Evolutionary conservation across 371 early-diverging fungal genomes (phyloP).

Genomic region (Actinomortierella ambigua): DNA sequence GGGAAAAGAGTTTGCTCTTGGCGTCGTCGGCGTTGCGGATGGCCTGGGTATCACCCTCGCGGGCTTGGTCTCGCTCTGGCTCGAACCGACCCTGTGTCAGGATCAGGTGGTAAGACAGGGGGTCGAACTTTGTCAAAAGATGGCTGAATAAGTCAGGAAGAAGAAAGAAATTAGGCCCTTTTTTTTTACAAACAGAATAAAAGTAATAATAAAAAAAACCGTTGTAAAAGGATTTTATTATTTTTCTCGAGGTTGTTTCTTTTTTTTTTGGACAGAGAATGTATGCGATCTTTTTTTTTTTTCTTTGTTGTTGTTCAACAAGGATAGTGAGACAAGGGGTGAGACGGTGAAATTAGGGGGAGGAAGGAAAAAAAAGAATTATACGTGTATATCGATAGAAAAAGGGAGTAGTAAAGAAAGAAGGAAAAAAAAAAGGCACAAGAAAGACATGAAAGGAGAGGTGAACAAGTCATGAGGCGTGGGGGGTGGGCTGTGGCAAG

Average conservation of each 20-base stretch:
- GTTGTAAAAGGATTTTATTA: too few relatives aligned
- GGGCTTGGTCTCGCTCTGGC: constrained; percentile 45
- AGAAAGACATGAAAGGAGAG: background rate
- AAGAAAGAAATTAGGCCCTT: background rate
- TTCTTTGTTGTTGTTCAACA: background rate
- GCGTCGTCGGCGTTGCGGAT: constrained; percentile 51
- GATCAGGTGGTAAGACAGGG: constrained; percentile 38
- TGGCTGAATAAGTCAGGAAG: constrained; percentile 21
- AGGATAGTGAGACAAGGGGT: background rate
- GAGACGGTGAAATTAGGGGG: background rate
- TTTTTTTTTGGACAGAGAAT: background rate
- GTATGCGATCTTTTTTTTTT: background rate
- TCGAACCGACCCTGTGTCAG: constrained; percentile 50
- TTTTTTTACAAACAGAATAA: background rate
- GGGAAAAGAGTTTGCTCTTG: constrained; percentile 52
- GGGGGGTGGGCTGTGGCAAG: background rate
- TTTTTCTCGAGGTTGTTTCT: too few relatives aligned
- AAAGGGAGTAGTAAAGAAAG: background rate
- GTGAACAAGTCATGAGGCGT: background rate
- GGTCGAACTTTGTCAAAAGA: constrained; percentile 24
- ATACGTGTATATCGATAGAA: background rate
- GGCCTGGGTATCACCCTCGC: constrained; percentile 51
- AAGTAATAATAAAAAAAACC: too few relatives aligned
- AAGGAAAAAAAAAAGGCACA: background rate
- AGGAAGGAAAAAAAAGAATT: background rate